Evolutionary conservation across 1,284 basidiomycete species (phyloP).

Genomic region (Cystobasidium sp.): DNA sequence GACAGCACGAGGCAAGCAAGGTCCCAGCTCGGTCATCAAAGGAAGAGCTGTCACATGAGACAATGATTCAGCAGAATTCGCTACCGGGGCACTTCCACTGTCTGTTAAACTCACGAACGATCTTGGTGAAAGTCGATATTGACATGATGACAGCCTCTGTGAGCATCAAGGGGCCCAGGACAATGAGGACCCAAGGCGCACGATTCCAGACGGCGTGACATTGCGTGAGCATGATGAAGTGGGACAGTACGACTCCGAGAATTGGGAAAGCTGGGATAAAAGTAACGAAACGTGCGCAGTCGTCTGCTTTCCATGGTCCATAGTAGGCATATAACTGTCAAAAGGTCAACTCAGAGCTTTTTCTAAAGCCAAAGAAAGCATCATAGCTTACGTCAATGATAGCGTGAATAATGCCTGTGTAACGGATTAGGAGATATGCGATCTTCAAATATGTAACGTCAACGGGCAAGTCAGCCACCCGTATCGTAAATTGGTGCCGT

Average conservation of each 20-base stretch:
- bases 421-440: slow-evolving; percentile 23
- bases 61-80: neutral
- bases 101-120: neutral
- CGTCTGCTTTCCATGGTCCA: slow-evolving; percentile 12
- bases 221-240: slow-evolving; percentile 35
- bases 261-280: slow-evolving; percentile 32
- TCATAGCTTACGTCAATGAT: slow-evolving; percentile 23
- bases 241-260: slow-evolving; percentile 17
- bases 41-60: slow-evolving; percentile 1
- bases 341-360: too few relatives aligned
- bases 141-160: slow-evolving; percentile 32
- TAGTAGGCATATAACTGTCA: slow-evolving; percentile 33
- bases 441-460: neutral
- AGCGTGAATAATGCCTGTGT: slow-evolving; percentile 19
- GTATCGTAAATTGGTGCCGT: neutral
- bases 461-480: neutral
- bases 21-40: slow-evolving; percentile 5
- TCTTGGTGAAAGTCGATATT: slow-evolving; percentile 21
- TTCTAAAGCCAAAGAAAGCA: too few relatives aligned
- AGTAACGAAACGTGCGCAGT: slow-evolving; percentile 21
- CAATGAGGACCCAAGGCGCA: slow-evolving; percentile 5
- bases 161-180: slow-evolving; percentile 24
- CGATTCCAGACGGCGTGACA: slow-evolving; percentile 39
- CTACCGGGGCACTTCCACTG: too few relatives aligned
- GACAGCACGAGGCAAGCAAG: slow-evolving; percentile 24